These are phyloP conservation scores for Aspergillus sp. DNA, from an alignment of 2,329 filamentous ascomycete genomes.

Conservation along the genomic window DNA sequence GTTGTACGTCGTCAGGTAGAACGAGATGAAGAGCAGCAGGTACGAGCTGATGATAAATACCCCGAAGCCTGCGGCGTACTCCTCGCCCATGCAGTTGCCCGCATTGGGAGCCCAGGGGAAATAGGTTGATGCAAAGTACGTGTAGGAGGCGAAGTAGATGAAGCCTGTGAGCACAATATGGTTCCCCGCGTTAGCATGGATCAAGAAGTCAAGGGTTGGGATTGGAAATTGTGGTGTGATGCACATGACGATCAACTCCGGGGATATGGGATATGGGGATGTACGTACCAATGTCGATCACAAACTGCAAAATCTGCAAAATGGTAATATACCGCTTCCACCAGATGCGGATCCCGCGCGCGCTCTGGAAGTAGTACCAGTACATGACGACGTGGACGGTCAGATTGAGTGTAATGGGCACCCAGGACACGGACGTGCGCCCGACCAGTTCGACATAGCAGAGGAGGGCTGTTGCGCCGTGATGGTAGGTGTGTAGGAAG, in stretches of 20 bases:
- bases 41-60: slow-evolving; percentile 93
- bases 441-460: slow-evolving; percentile 98
- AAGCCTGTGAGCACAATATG: slow-evolving; percentile 65
- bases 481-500: slow-evolving; percentile 99
- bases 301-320: slow-evolving; percentile 94
- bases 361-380: slow-evolving; percentile 99
- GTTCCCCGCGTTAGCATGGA: slow-evolving; percentile 25
- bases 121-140: slow-evolving; percentile 93
- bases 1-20: slow-evolving; percentile 94
- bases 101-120: slow-evolving; percentile 81
- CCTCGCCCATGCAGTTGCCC: slow-evolving; percentile 89
- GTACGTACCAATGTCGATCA: slow-evolving; percentile 81
- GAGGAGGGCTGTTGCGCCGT: slow-evolving; percentile 92
- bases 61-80: slow-evolving; percentile 91
- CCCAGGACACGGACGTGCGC: slow-evolving; percentile 91
- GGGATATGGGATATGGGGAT: too few relatives aligned
- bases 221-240: too few relatives aligned
- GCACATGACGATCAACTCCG: too few relatives aligned
- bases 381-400: slow-evolving; percentile 98
- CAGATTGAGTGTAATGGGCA: slow-evolving; percentile 89
- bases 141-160: slow-evolving; percentile 98
- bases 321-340: slow-evolving; percentile 99
- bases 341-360: slow-evolving; percentile 93
- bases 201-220: too few relatives aligned
- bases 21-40: slow-evolving; percentile 96